Base-by-base conservation (phyloP, 106 monocot species). In the Gastrodia elata region DNA sequence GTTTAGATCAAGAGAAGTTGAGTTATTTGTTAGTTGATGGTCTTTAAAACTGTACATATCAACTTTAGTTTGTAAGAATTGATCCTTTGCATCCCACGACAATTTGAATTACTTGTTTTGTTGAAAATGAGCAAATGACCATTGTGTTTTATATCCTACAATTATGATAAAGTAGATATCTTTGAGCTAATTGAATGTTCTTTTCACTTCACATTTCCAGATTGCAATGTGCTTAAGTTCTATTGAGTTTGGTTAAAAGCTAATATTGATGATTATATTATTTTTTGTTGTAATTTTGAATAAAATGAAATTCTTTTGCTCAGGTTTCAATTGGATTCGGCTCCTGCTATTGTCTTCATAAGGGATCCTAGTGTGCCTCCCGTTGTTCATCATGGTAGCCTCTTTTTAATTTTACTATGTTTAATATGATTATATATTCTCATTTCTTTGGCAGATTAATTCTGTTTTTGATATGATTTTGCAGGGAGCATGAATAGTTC, bases 311-410 rank as follows among this genome's bases (percentile, higher is more conserved):
- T 78, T 71, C 68, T 69, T 69, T 8, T 69, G n/a, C n/a, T 74
- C 86, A 98, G 98, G 82, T 85, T 98, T 76, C 71, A 78, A 22
- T 90, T 98, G 78, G 98, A 98, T 65, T 91, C 93, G 57, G 88
- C 98, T 38, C 98, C 98, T 55, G 82, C 98, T 69, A 38, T 93
- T 80, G 83, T 93, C 36, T 69, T 93, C 82, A 65, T 93, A 48
- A 98, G 89, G 80, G 90, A 91, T 56, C 80, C 84, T 1, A 88
- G 88, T 58, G 65, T 85, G 15, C 75, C 85, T 49, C 93, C 93
- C 68, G 15, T 83, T 81, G 82, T 98, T 78, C 75, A 91, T 70
- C 86, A 98, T 87, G 98, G 98, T 71, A 80, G n/a, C 65, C 57
- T 75, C 34, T n/a, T n/a, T n/a, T n/a, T n/a, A n/a, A n/a, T 30